Conservation (phyloP, 73 alveolate genomes). For the Tetrahymena malaccensis region DNA sequence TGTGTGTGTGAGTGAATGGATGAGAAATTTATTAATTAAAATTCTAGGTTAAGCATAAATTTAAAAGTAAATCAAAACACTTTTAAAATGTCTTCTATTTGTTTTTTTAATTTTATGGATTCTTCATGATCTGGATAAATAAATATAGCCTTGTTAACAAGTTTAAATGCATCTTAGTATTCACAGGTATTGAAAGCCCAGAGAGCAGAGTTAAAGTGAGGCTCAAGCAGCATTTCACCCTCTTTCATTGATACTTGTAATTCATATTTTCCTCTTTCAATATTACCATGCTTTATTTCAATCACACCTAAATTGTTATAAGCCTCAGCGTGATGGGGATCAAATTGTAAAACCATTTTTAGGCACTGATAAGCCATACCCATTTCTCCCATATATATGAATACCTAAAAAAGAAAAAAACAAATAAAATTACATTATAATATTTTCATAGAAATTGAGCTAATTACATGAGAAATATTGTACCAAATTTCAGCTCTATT, state of each 20-base stretch:
- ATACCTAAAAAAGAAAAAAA: neutral
- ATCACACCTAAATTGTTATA: slow-evolving; percentile 23
- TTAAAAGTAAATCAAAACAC: neutral
- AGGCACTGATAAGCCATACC: slow-evolving; percentile 33
- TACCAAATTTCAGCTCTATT: slow-evolving; percentile 38
- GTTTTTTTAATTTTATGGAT: slow-evolving; percentile 10
- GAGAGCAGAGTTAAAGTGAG: slow-evolving; percentile 15
- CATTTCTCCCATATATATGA: slow-evolving; percentile 35
- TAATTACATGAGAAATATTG: slow-evolving; percentile 17
- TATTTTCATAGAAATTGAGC: neutral
- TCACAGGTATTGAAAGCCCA: slow-evolving; percentile 6
- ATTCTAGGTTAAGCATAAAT: no score
- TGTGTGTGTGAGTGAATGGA: no score
- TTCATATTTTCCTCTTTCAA: slow-evolving; percentile 12
- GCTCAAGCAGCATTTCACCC: slow-evolving; percentile 10
- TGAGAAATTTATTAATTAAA: neutral
- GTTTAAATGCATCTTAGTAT: slow-evolving; percentile 1
- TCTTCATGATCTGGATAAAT: slow-evolving; percentile 39
- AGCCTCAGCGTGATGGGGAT: slow-evolving; percentile 43
- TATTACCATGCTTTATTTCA: neutral
- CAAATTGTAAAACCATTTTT: slow-evolving; percentile 3
- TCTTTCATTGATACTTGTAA: slow-evolving; percentile 8
- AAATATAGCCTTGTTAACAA: slow-evolving; percentile 9
- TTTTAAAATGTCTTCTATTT: slow-evolving; percentile 14
- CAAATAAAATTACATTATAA: neutral